A percentile compares a stretch with the other conserved stretches of the same genome.
These are phyloP conservation scores for Phytophthora brassicae DNA, from an alignment of 352 stramenopile species.

Conservation along the genomic window DNA sequence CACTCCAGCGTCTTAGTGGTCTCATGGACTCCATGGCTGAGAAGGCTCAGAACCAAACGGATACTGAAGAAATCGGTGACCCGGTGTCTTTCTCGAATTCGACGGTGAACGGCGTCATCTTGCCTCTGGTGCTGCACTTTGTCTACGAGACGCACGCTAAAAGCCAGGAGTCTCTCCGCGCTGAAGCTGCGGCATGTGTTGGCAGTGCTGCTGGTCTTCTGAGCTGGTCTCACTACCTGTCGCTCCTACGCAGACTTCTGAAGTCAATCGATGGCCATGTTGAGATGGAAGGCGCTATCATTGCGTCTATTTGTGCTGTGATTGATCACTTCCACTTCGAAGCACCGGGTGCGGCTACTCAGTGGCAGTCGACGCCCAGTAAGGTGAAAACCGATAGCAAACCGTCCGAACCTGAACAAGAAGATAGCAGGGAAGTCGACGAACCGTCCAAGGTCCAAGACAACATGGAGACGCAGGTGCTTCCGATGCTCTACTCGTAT, in stretches of 20 bases:
- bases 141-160: conserved; percentile 95
- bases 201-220: conserved; percentile 91
- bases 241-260: conserved; percentile 89
- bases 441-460: conserved; percentile 69
- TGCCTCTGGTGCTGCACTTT: conserved; percentile 96
- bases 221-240: conserved; percentile 97
- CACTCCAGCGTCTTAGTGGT: conserved; percentile 89
- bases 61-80: conserved; percentile 20
- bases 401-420: conserved; percentile 8
- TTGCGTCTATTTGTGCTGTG: conserved; percentile 91
- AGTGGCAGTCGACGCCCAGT: conserved; percentile 29
- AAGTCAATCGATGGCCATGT: conserved; percentile 91
- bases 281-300: conserved; percentile 92
- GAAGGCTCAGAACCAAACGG: conserved; percentile 26
- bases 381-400: conserved; percentile 6
- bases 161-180: conserved; percentile 90
- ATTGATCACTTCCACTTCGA: conserved; percentile 98
- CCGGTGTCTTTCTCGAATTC: conserved; percentile 75
- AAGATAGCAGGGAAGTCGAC: conserved; percentile 7
- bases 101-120: conserved; percentile 92
- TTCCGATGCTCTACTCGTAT: conserved; percentile 86
- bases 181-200: conserved; percentile 93
- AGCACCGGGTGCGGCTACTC: conserved; percentile 37
- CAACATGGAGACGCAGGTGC: conserved; percentile 75
- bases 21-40: conserved; percentile 81